Conservation (phyloP, 495 filamentous ascomycete genomes). For the Podospora anserina region DNA sequence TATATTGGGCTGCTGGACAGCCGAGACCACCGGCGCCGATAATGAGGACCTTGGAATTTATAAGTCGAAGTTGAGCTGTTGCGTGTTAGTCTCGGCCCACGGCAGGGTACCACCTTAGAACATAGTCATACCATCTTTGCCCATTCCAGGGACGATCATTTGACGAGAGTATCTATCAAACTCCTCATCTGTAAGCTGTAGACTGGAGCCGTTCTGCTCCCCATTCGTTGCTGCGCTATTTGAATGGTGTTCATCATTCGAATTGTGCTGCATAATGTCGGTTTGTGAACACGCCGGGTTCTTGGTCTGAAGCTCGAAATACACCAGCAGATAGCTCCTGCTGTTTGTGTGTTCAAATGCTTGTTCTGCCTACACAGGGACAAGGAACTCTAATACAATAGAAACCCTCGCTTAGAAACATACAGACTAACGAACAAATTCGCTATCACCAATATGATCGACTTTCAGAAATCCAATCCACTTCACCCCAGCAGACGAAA, state of each 20-base stretch:
- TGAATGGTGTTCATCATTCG: neutral
- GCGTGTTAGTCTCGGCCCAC: constrained; percentile 9
- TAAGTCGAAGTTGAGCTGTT: constrained; percentile 74
- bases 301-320: no score
- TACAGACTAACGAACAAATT: neutral
- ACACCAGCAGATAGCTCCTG: no score
- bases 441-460: neutral
- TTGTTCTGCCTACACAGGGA: no score
- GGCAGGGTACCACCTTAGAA: neutral
- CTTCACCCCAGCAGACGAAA: neutral
- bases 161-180: constrained; percentile 77
- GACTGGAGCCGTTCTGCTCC: constrained; percentile 1
- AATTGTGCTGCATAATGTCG: neutral
- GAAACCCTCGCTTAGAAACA: neutral
- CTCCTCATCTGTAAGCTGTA: constrained; percentile 29
- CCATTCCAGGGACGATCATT: constrained; percentile 84
- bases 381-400: neutral
- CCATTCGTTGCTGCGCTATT: neutral
- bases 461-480: neutral
- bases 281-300: neutral
- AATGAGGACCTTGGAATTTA: constrained; percentile 67
- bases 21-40: constrained; percentile 92
- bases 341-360: no score
- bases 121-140: constrained; percentile 59
- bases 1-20: constrained; percentile 85